These are phyloP conservation scores for Aurantiochytrium sp. DNA, from an alignment of 108 stramenopile species.

Conservation along the genomic window DNA sequence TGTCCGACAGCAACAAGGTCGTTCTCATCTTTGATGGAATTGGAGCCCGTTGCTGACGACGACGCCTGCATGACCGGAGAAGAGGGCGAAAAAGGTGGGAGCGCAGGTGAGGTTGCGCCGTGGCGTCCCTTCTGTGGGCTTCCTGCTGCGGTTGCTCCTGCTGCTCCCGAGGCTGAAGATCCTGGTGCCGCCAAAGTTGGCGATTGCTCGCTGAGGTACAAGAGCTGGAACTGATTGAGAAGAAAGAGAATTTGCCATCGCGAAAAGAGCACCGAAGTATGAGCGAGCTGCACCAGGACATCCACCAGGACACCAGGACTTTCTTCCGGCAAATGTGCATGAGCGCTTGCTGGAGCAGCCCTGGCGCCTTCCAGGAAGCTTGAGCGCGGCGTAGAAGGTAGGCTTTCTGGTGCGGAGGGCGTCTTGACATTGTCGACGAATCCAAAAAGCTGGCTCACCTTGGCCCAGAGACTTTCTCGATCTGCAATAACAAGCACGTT, in stretches of 20 bases:
- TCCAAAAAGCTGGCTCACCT: background rate
- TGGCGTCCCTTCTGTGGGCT: too few relatives aligned
- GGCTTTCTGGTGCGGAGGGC: too few relatives aligned
- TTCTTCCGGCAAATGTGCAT: background rate
- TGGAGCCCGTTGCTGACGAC: too few relatives aligned
- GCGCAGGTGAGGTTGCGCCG: too few relatives aligned
- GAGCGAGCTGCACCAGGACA: background rate
- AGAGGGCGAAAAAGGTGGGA: too few relatives aligned
- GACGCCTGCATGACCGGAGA: too few relatives aligned
- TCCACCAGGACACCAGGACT: background rate
- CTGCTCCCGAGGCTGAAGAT: too few relatives aligned
- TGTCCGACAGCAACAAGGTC: background rate
- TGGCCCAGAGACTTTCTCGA: background rate
- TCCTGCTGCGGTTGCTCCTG: too few relatives aligned
- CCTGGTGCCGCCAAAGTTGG: too few relatives aligned
- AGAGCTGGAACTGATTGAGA: background rate
- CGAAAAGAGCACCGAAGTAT: background rate
- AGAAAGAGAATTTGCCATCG: conserved; percentile 19
- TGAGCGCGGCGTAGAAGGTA: too few relatives aligned
- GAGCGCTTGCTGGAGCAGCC: background rate
- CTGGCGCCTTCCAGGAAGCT: background rate
- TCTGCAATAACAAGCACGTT: background rate
- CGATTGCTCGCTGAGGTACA: background rate
- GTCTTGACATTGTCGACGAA: too few relatives aligned
- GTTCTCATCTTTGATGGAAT: background rate